A percentile compares a stretch with the other conserved stretches of the same genome.
These are phyloP conservation scores for Leccinum griseonigrum DNA, from an alignment of 1,284 basidiomycete species.

Conservation along the genomic window DNA sequence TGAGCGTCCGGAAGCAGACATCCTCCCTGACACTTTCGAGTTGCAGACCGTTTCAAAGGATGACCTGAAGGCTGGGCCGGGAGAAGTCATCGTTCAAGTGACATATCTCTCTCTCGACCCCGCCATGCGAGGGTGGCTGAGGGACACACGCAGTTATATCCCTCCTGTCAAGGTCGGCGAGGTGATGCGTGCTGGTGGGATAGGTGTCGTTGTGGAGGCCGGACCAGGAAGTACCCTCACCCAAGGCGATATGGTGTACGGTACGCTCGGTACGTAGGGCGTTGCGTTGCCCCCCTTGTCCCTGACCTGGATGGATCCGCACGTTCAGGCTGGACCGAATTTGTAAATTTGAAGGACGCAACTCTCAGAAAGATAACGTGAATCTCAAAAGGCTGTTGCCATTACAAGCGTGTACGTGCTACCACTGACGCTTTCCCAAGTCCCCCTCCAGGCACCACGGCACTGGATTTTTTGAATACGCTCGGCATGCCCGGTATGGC, in stretches of 20 bases:
- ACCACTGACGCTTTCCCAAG: constrained; percentile 31
- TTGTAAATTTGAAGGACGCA: constrained; percentile 60
- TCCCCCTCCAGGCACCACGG: constrained; percentile 50
- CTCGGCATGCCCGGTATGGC: constrained; percentile 66
- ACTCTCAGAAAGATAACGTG: constrained; percentile 46
- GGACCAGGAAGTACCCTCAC: constrained; percentile 53
- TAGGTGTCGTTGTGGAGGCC: constrained; percentile 67
- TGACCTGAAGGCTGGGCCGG: constrained; percentile 50
- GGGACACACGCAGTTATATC: constrained; percentile 65
- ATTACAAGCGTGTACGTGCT: neutral
- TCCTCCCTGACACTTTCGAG: constrained; percentile 72
- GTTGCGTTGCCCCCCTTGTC: neutral
- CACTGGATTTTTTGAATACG: constrained; percentile 76
- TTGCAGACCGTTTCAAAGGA: constrained; percentile 52
- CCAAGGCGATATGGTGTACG: constrained; percentile 67
- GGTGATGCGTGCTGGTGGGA: constrained; percentile 73
- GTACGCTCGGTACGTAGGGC: constrained; percentile 50
- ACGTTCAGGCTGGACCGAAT: constrained; percentile 74
- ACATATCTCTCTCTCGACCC: constrained; percentile 81
- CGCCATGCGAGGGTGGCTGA: constrained; percentile 83
- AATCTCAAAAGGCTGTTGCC: neutral
- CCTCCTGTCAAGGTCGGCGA: constrained; percentile 80
- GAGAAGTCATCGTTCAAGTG: constrained; percentile 69
- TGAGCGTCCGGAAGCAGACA: constrained; percentile 64
- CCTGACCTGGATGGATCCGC: constrained; percentile 3